phyloP scores from a whole-genome alignment of 2,329 filamentous ascomycete genomes.

The Fusarium chuoi region DNA sequence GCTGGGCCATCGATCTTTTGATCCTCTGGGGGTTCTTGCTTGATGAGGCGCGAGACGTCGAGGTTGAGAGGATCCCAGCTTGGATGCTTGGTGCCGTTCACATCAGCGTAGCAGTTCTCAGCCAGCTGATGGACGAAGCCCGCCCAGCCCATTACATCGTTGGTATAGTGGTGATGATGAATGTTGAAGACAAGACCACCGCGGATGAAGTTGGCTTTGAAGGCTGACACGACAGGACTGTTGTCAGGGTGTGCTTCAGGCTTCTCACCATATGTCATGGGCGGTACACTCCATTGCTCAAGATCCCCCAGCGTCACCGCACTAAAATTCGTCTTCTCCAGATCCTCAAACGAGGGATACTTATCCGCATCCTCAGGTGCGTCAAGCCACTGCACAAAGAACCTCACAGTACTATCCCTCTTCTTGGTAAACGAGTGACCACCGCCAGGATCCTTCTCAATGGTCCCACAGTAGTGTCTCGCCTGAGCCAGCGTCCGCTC shows the following conservation, averaged over 20 bases:
- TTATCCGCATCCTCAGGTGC: conserved; percentile 33
- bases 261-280: conserved; percentile 54
- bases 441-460: conserved; percentile 52
- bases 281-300: conserved; percentile 47
- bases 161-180: conserved; percentile 56
- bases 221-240: conserved; percentile 50
- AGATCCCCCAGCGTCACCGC: conserved; percentile 48
- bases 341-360: conserved; percentile 52
- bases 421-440: conserved; percentile 52
- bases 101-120: conserved; percentile 53
- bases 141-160: conserved; percentile 56
- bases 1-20: conserved; percentile 47
- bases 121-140: conserved; percentile 53
- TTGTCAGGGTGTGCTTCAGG: conserved; percentile 50
- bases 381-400: conserved; percentile 54
- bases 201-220: conserved; percentile 54
- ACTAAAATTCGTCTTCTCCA: conserved; percentile 51
- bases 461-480: conserved; percentile 51
- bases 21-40: conserved; percentile 41
- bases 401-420: conserved; percentile 47
- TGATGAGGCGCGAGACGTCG: conserved; percentile 50
- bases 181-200: conserved; percentile 55
- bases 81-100: conserved; percentile 45
- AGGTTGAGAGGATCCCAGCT: conserved; percentile 50
- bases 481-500: conserved; percentile 51